Evolutionary conservation across 805 yeast species (phyloP), one percentile per base, ranked within the genome.

Genomic region (Spathaspora arborariae): DNA sequence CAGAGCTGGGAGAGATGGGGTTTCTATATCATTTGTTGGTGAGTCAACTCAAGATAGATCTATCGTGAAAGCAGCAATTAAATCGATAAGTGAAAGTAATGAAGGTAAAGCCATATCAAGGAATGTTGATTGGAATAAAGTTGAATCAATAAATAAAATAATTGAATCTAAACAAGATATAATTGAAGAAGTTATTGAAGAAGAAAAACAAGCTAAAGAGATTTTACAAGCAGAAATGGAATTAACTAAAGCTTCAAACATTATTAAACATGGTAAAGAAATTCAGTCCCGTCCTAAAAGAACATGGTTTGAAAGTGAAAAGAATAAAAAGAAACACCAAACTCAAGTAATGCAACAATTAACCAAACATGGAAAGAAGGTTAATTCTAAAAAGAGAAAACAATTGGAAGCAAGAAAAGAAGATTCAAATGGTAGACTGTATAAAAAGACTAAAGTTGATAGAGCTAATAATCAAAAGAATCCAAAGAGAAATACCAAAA

Each of bases 1-100:
- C 8, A 88, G 99, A 80, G 99, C 97, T 44, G 98, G 98, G 18
- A 81, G 98, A 68, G 88, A 87, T 45, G 99, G 99, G 78, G 80
- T 80, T 47, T 87, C 97, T 39, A 85, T 94, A 36, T 84, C 97
- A 2, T 82, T 94, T 67, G 99, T 94, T 11, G 97, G 98, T 15
- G 99, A 94, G 63, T 74, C 87, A 0, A 74, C 88, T n/a, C 79
- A 76, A 48, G 99, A 94, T 53, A 82, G 99, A 67, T 71, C 77
- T 41, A 88, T 94, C 56, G 98, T 94, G n/a, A 90, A 88, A 62
- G 88, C 82, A 15, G 96, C 96, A 3, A 82, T 94, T 55, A 86
- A 82, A 58, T 78, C 86, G 46, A 80, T 83, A 10, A 80, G 51
- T 19, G 63, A 61, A 15, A 54, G 50, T 24, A 59, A 56, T 13